These are phyloP conservation scores for Nigrospora sphaerica DNA, from an alignment of 2,329 filamentous ascomycete species.

Conservation along the genomic window DNA sequence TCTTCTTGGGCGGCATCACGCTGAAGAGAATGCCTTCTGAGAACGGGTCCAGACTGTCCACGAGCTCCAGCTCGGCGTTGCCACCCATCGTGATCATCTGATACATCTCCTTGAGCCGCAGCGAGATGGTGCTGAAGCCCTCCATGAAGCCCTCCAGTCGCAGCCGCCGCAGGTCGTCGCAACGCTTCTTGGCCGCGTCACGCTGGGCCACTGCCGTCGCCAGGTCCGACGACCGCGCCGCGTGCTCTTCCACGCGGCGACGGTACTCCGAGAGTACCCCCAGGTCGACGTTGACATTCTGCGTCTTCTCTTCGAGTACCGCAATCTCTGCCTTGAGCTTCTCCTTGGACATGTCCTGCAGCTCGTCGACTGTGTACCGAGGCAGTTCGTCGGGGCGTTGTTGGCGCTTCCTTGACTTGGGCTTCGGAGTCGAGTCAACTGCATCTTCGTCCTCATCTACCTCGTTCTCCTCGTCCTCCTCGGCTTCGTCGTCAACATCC, in stretches of 20 bases:
- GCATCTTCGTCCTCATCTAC: conserved; percentile 12
- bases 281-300: conserved; percentile 82
- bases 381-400: conserved; percentile 56
- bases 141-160: conserved; percentile 98
- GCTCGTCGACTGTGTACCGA: conserved; percentile 66
- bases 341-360: conserved; percentile 59
- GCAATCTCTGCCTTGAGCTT: conserved; percentile 56
- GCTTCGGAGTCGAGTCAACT: neutral
- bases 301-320: conserved; percentile 61
- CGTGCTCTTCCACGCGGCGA: conserved; percentile 76
- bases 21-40: conserved; percentile 94
- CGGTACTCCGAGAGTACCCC: conserved; percentile 85
- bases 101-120: conserved; percentile 98
- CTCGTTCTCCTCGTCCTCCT: conserved; percentile 18
- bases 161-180: conserved; percentile 83
- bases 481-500: conserved; percentile 15
- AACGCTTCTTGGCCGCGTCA: conserved; percentile 83
- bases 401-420: conserved; percentile 8
- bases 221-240: conserved; percentile 75
- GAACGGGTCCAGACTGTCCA: conserved; percentile 94
- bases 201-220: conserved; percentile 69
- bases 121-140: conserved; percentile 87
- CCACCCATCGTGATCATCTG: conserved; percentile 99
- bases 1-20: conserved; percentile 99
- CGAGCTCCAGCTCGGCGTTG: conserved; percentile 93